Evolutionary conservation across 495 filamentous ascomycete species (phyloP).

Genomic region (Penicillium herquei): DNA sequence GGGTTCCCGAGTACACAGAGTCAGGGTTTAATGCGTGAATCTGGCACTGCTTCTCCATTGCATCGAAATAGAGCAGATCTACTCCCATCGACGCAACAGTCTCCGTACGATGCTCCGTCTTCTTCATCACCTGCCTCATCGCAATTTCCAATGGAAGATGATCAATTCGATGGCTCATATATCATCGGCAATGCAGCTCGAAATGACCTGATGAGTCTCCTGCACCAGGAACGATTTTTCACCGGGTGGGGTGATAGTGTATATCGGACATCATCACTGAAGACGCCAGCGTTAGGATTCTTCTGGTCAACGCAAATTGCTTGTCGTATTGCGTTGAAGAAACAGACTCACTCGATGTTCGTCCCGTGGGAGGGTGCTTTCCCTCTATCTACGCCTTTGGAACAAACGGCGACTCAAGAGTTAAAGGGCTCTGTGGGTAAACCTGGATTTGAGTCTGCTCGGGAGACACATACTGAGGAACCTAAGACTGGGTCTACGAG

Average conservation of each 20-base stretch:
- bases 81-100: constrained; percentile 15
- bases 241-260: constrained; percentile 80
- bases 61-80: constrained; percentile 13
- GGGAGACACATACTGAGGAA: constrained; percentile 4
- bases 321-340: constrained; percentile 76
- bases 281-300: constrained; percentile 83
- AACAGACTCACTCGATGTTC: constrained; percentile 22
- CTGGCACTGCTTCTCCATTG: constrained; percentile 20
- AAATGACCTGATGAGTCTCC: constrained; percentile 60
- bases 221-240: constrained; percentile 91
- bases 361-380: constrained; percentile 2
- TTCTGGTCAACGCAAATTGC: constrained; percentile 89
- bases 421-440: neutral
- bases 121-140: constrained; percentile 35
- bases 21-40: constrained; percentile 18
- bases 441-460: constrained; percentile 3
- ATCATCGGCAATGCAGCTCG: constrained; percentile 37
- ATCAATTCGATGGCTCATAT: constrained; percentile 39
- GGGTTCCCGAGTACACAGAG: constrained; percentile 16
- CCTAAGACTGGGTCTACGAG: neutral
- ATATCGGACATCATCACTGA: constrained; percentile 41
- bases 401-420: constrained; percentile 7
- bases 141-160: constrained; percentile 32
- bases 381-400: constrained; percentile 7
- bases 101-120: constrained; percentile 11